These are phyloP conservation scores for Durio zibethinus DNA, from an alignment of 345 rosid species.

Conservation along the genomic window DNA sequence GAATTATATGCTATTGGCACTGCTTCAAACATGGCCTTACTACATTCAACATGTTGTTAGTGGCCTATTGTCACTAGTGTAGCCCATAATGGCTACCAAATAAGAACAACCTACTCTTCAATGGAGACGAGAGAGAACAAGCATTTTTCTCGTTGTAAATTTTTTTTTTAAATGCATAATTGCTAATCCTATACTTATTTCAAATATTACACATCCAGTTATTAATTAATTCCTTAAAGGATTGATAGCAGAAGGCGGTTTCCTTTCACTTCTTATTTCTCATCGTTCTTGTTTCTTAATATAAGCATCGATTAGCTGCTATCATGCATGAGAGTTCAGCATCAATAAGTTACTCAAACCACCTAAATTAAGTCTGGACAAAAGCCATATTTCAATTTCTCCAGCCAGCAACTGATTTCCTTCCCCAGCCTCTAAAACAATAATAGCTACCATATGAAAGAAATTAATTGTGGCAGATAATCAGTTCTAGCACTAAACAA, in stretches of 20 bases:
- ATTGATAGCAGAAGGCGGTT: neutral
- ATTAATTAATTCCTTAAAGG: neutral
- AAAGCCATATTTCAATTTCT: neutral
- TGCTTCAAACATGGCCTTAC: neutral
- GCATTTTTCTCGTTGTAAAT: neutral
- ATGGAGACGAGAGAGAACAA: neutral
- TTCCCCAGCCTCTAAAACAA: neutral
- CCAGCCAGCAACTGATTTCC: neutral
- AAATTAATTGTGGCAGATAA: no score
- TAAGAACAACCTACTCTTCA: neutral
- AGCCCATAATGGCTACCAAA: neutral
- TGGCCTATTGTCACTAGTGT: neutral
- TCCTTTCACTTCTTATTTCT: neutral
- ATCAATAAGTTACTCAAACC: neutral
- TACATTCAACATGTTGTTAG: neutral
- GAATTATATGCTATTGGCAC: neutral
- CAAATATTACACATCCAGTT: neutral
- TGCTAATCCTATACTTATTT: neutral
- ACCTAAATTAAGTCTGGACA: neutral
- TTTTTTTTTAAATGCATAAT: neutral
- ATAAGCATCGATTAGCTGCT: neutral
- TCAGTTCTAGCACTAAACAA: neutral
- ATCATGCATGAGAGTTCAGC: neutral
- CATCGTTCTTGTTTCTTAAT: neutral
- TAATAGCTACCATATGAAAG: no score